A percentile compares a stretch with the other conserved stretches of the same genome.
Evolutionary conservation across 2,329 filamentous ascomycete species (phyloP).

Genomic region (Pezicula neosporulosa): DNA sequence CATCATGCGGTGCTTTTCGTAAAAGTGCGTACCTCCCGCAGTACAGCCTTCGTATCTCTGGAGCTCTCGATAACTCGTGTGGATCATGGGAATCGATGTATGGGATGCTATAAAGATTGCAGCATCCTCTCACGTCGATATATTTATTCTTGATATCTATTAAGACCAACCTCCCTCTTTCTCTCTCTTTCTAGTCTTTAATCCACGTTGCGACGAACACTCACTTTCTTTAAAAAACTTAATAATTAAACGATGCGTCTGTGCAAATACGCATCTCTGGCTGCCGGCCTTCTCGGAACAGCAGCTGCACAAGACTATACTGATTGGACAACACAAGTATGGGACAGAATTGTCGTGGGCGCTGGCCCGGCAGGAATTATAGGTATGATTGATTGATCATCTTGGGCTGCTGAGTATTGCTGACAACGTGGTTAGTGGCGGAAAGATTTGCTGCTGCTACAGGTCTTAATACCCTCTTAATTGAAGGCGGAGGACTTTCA

Average conservation of each 20-base stretch:
- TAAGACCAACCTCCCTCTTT: no score
- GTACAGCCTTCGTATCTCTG: no score
- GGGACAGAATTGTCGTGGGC: conserved; percentile 40
- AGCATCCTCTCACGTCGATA: no score
- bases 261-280: background rate
- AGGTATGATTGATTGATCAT: conserved; percentile 9
- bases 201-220: no score
- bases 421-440: conserved; percentile 29
- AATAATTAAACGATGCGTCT: background rate
- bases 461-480: conserved; percentile 46
- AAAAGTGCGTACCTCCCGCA: no score
- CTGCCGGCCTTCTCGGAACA: background rate
- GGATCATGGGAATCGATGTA: no score
- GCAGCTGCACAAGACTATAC: background rate
- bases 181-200: no score
- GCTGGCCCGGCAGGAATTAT: conserved; percentile 51
- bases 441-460: conserved; percentile 48
- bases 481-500: conserved; percentile 48
- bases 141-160: no score
- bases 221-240: no score
- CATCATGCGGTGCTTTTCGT: no score
- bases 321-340: conserved; percentile 25
- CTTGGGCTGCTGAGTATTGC: conserved; percentile 1
- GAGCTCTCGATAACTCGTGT: no score
- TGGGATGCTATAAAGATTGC: no score